A percentile compares a stretch with the other conserved stretches of the same genome.
phyloP scores from a whole-genome alignment of 768 basidiomycete species.

The Auricularia sp. region DNA sequence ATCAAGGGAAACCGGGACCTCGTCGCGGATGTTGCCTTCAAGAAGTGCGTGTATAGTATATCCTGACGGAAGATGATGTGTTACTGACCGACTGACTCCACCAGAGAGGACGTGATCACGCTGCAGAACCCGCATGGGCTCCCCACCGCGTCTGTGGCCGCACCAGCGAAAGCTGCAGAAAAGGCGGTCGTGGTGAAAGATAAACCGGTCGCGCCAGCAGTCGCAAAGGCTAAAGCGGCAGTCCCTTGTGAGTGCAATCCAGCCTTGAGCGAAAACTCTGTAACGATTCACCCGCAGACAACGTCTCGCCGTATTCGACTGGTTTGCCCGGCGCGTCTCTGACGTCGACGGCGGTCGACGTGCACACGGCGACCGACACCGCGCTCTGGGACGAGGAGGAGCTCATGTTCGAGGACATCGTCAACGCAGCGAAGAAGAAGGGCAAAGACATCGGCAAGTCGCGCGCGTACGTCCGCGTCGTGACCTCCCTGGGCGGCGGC shows the following conservation, averaged over 20 bases:
- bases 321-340: slow-evolving; percentile 87
- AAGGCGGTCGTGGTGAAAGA: slow-evolving; percentile 9
- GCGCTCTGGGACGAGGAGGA: slow-evolving; percentile 99
- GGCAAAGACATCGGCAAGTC: slow-evolving; percentile 88
- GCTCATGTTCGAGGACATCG: slow-evolving; percentile 92
- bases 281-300: slow-evolving; percentile 44
- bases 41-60: slow-evolving; percentile 42
- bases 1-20: slow-evolving; percentile 78
- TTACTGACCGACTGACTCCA: neutral
- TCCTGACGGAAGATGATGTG: neutral
- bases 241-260: slow-evolving; percentile 49
- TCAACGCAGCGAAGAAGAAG: slow-evolving; percentile 75
- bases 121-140: slow-evolving; percentile 85
- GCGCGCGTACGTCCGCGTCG: slow-evolving; percentile 90
- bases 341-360: slow-evolving; percentile 85
- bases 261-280: too few species aligned
- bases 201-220: neutral
- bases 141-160: slow-evolving; percentile 33
- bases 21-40: slow-evolving; percentile 75
- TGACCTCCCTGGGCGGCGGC: slow-evolving; percentile 82
- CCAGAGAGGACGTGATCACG: slow-evolving; percentile 81
- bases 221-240: slow-evolving; percentile 30
- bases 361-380: slow-evolving; percentile 58
- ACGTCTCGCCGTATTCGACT: slow-evolving; percentile 82
- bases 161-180: slow-evolving; percentile 10